phyloP scores from a whole-genome alignment of 352 stramenopile genomes.

The Pythium myriotylum region DNA sequence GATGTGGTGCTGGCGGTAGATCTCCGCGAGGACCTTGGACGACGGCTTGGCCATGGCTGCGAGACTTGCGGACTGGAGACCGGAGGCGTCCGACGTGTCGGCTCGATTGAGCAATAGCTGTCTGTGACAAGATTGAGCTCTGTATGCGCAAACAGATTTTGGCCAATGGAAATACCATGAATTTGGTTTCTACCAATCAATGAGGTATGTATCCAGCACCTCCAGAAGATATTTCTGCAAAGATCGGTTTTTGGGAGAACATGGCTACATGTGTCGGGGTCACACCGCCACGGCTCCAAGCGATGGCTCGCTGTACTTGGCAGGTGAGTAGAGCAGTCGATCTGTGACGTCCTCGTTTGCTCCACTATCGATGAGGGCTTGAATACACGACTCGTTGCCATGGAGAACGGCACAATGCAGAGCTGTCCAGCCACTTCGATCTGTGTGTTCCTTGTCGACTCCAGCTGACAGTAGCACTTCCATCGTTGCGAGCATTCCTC shows the following conservation, averaged over 20 bases:
- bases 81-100: not conserved
- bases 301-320: constrained; percentile 11
- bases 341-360: constrained; percentile 34
- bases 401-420: constrained; percentile 68
- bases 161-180: constrained; percentile 1
- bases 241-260: constrained; percentile 23
- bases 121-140: constrained; percentile 15
- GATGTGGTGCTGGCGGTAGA: constrained; percentile 85
- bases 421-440: constrained; percentile 57
- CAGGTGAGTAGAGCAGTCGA: constrained; percentile 41
- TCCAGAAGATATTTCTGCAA: constrained; percentile 26
- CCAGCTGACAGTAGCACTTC: constrained; percentile 37
- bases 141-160: constrained; percentile 49
- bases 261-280: constrained; percentile 28
- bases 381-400: constrained; percentile 34
- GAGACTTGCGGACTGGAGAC: not conserved
- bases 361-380: constrained; percentile 42
- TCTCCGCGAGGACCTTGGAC: constrained; percentile 73
- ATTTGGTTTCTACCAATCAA: constrained; percentile 15
- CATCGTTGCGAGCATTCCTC: constrained; percentile 45
- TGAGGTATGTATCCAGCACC: not conserved
- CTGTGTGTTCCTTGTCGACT: constrained; percentile 33
- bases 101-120: constrained; percentile 22
- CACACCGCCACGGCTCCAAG: not conserved
- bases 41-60: constrained; percentile 38